These are phyloP conservation scores for Triticum monococcum DNA, from an alignment of 176 grass and related monocot species.

Conservation along the genomic window DNA sequence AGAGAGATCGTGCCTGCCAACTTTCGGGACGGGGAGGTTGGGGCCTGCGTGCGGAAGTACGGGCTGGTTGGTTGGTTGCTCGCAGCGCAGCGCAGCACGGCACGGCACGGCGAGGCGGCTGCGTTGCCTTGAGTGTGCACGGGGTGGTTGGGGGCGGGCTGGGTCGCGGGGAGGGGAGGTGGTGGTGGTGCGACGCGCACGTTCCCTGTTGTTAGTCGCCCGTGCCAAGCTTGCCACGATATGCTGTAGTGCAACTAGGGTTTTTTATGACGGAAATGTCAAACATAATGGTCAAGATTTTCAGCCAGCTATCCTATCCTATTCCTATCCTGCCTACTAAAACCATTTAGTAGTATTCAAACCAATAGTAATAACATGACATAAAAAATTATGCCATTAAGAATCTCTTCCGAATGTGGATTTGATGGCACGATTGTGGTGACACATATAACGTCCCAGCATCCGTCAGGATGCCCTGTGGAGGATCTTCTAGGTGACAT, in stretches of 20 bases:
- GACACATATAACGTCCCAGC: no score
- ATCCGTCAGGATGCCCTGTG: no score
- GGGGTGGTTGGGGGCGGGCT: neutral
- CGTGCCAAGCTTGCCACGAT: conserved; percentile 3
- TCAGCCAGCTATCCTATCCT: no score
- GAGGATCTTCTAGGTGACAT: no score
- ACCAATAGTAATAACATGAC: no score
- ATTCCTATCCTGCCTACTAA: no score
- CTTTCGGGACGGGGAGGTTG: neutral
- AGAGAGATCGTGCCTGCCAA: conserved; percentile 1
- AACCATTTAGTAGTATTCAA: no score
- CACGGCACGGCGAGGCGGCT: neutral
- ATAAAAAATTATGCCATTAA: no score
- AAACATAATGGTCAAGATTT: neutral
- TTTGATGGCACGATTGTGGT: no score
- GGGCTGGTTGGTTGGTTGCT: neutral
- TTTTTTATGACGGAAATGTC: neutral
- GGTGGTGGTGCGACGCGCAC: conserved; percentile 34
- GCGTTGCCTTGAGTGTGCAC: neutral
- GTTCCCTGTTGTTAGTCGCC: neutral
- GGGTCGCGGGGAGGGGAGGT: neutral
- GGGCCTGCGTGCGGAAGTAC: neutral
- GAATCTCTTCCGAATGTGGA: no score
- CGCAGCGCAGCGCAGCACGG: neutral
- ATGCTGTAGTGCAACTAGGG: neutral